Conservation (phyloP, 805 yeast species). For the Candida dajiaensis region DNA sequence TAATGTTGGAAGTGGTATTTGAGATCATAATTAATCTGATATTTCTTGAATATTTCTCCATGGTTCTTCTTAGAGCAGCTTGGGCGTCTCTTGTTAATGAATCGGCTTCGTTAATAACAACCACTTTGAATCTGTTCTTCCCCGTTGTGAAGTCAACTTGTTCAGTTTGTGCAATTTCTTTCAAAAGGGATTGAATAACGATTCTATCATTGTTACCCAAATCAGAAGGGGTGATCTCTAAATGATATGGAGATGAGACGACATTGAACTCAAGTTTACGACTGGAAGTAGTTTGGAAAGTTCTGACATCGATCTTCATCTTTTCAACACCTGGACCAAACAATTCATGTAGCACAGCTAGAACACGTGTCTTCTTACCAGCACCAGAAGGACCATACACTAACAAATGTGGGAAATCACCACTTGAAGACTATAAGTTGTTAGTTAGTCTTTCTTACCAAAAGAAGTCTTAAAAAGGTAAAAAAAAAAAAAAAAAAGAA, state of each 20-base stretch:
- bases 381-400: slow-evolving; percentile 96
- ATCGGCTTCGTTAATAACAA: slow-evolving; percentile 88
- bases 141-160: slow-evolving; percentile 73
- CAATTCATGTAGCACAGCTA: slow-evolving; percentile 70
- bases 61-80: slow-evolving; percentile 90
- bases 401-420: slow-evolving; percentile 89
- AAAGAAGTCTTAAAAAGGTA: no score
- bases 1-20: slow-evolving; percentile 85
- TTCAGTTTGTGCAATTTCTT: slow-evolving; percentile 92
- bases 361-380: slow-evolving; percentile 91
- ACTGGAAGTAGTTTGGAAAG: slow-evolving; percentile 66
- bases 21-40: slow-evolving; percentile 80
- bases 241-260: slow-evolving; percentile 84
- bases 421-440: slow-evolving; percentile 39
- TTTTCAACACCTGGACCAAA: slow-evolving; percentile 81
- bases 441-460: no score
- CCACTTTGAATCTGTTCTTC: slow-evolving; percentile 58
- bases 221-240: slow-evolving; percentile 95
- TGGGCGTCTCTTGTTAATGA: slow-evolving; percentile 88
- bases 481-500: no score
- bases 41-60: slow-evolving; percentile 90
- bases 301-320: slow-evolving; percentile 84
- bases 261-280: slow-evolving; percentile 87
- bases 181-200: slow-evolving; percentile 88
- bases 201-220: slow-evolving; percentile 94